Evolutionary conservation across 1,284 basidiomycete species (phyloP).

Genomic region (Singerocomus inundabilis): DNA sequence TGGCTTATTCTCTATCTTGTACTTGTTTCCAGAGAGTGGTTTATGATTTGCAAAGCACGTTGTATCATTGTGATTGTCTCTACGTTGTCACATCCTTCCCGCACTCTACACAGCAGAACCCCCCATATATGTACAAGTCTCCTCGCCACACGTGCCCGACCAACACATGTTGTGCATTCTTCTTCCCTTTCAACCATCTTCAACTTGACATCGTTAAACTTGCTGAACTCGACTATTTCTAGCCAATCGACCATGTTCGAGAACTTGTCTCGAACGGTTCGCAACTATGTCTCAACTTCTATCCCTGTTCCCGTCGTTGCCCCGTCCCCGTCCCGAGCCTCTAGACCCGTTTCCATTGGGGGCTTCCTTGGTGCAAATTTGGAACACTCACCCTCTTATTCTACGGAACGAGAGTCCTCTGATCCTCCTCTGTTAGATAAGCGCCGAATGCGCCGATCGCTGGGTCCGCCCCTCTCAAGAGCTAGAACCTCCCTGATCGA

Average conservation of each 20-base stretch:
- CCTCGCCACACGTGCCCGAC: conserved; percentile 20
- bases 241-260: conserved; percentile 51
- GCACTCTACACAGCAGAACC: no score
- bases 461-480: conserved; percentile 10
- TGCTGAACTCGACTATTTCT: conserved; percentile 24
- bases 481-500: conserved; percentile 6
- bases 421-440: conserved; percentile 5
- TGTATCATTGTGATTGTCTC: background rate
- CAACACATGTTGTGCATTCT: background rate
- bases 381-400: conserved; percentile 15
- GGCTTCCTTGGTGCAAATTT: conserved; percentile 36
- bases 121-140: conserved; percentile 17
- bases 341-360: conserved; percentile 48
- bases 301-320: conserved; percentile 47
- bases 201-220: background rate
- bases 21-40: conserved; percentile 2
- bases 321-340: conserved; percentile 50
- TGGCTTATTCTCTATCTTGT: background rate
- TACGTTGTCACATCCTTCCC: conserved; percentile 21
- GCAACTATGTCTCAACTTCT: conserved; percentile 52
- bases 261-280: conserved; percentile 49
- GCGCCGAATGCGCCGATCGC: conserved; percentile 6
- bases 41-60: conserved; percentile 1
- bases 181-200: background rate
- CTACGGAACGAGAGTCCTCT: conserved; percentile 12